These are phyloP conservation scores for Pythium utonaiense DNA, from an alignment of 352 stramenopile species.

Conservation along the genomic window DNA sequence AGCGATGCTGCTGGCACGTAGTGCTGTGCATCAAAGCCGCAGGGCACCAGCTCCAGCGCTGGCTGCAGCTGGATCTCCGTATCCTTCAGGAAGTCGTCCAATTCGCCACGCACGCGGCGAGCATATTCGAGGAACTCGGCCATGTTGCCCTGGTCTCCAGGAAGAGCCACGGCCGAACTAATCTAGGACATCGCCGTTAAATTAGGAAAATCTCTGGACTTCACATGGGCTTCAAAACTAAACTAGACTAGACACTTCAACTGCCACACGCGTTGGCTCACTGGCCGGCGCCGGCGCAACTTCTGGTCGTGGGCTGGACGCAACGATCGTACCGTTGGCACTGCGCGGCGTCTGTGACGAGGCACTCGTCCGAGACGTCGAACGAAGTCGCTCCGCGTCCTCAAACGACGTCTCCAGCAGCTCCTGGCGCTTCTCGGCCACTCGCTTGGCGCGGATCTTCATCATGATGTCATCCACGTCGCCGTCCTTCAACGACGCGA, in stretches of 20 bases:
- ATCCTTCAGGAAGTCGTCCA: constrained; percentile 4
- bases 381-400: constrained; percentile 13
- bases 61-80: constrained; percentile 2
- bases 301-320: background rate
- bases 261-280: constrained; percentile 4
- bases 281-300: background rate
- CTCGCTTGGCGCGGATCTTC: constrained; percentile 77
- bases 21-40: constrained; percentile 8
- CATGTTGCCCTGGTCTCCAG: background rate
- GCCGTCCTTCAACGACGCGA: constrained; percentile 70
- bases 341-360: constrained; percentile 17
- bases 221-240: constrained; percentile 3
- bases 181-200: constrained; percentile 11
- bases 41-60: constrained; percentile 1
- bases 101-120: background rate
- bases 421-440: constrained; percentile 70
- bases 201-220: constrained; percentile 8
- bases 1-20: constrained; percentile 13
- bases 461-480: constrained; percentile 83
- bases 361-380: constrained; percentile 18
- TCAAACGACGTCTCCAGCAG: constrained; percentile 37
- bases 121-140: constrained; percentile 16
- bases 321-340: constrained; percentile 6
- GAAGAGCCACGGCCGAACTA: background rate
- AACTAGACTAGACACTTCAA: constrained; percentile 23